Evolutionary conservation across 1,284 basidiomycete species (phyloP).

Genomic region (Lentinula novae-zelandiae): DNA sequence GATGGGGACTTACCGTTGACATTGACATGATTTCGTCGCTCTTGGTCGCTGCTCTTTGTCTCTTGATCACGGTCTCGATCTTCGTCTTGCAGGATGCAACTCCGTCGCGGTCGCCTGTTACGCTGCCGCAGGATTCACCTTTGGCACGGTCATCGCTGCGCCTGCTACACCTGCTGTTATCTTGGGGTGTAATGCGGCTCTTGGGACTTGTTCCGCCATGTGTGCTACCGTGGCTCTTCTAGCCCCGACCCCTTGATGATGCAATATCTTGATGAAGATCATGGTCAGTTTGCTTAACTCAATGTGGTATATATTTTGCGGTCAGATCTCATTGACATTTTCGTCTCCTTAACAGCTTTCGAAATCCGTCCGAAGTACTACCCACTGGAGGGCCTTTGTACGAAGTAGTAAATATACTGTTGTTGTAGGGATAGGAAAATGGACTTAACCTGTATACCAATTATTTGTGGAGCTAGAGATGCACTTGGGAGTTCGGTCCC

Average conservation of each 20-base stretch:
- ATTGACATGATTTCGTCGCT: not conserved
- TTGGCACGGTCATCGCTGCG: conserved; percentile 43
- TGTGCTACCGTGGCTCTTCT: conserved; percentile 33
- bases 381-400: too few species aligned
- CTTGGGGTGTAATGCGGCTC: conserved; percentile 45
- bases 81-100: conserved; percentile 44
- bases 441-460: not conserved
- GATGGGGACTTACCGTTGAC: not conserved
- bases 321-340: not conserved
- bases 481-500: too few species aligned
- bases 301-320: not conserved
- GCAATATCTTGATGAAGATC: not conserved
- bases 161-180: conserved; percentile 40
- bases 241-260: conserved; percentile 31
- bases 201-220: conserved; percentile 43
- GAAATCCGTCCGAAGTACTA: not conserved
- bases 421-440: not conserved
- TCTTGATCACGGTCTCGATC: too few species aligned
- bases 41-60: not conserved
- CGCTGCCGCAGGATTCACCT: conserved; percentile 44
- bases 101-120: conserved; percentile 49
- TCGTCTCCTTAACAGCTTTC: not conserved
- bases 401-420: not conserved
- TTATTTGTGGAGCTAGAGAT: not conserved
- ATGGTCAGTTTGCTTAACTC: not conserved